Evolutionary conservation across 2,329 filamentous ascomycete genomes (phyloP), one percentile per base, ranked within the genome.

Genomic region (Onygenales sp.): DNA sequence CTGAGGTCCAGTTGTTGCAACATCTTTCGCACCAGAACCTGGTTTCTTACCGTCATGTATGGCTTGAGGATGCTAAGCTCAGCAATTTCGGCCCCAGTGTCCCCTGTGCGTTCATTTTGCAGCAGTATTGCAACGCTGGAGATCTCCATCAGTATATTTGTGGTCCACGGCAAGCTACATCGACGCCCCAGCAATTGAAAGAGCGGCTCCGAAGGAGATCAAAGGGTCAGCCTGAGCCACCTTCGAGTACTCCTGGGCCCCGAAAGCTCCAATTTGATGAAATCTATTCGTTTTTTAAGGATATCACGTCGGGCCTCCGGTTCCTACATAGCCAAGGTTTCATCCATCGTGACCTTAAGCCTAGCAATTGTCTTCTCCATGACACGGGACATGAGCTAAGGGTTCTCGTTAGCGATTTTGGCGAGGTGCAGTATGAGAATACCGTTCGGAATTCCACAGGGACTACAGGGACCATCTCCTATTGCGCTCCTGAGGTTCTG

Each of bases 341-440:
- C 68, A 94, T 98, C 32, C 93, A 98, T 65, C 84, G 93, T 53
- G 93, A 98, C 67, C 77, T 98, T 31, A 98, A 98, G 68, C 93
- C 93, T 2, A 93, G 87, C 67, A 98, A 98, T 63, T 98, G 94
- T 63, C 78, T 98, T 2, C 73, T 98, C 1, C 91, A 97, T 64
- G 80, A 80, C 35, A 86, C 85, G 56, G 86, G 84, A 27, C 79
- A 79, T 47, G 84, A 83, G 42, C 74, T 90, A 9, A 81, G 80
- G 51, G 95, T 95, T 46, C 76, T 98, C 13, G 95, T 98, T 54
- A 97, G 92, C 67, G 93, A 98, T 67, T 98, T 98, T 72, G 93
- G 94, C 42, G 93, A 98, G 69, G 92, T 97, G 0, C 94, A 98
- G 66, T 80, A 84, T 2, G 87, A 91, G 59, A 86, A 92, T 63